phyloP scores from a whole-genome alignment of 1,284 basidiomycete genomes.

The Neonothopanus nambi region DNA sequence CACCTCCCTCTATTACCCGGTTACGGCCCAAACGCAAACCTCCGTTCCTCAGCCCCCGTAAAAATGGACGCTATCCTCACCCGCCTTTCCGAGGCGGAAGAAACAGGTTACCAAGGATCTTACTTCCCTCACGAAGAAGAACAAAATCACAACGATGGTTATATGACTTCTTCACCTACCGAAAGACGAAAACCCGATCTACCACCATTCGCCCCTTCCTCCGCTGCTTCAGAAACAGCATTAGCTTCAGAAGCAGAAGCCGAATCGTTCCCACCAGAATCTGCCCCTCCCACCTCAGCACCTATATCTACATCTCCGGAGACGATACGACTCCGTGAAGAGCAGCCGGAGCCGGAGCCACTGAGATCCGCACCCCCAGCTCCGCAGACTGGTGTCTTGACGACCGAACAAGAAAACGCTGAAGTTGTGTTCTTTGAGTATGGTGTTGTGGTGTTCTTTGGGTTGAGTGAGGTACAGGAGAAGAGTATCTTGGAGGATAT shows the following conservation, averaged over 20 bases:
- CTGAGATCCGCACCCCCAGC: background rate
- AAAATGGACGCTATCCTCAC: slow-evolving; percentile 59
- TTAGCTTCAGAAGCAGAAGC: slow-evolving; percentile 16
- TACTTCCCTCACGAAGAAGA: slow-evolving; percentile 62
- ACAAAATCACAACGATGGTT: slow-evolving; percentile 45
- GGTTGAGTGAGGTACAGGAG: slow-evolving; percentile 76
- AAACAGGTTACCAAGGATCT: slow-evolving; percentile 84
- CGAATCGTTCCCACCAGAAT: background rate
- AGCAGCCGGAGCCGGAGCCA: background rate
- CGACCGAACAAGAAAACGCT: slow-evolving; percentile 55
- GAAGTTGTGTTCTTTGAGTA: slow-evolving; percentile 88
- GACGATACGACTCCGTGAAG: background rate
- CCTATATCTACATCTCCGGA: slow-evolving; percentile 7
- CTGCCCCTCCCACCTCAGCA: slow-evolving; percentile 13
- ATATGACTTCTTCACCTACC: slow-evolving; percentile 49
- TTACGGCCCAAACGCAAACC: slow-evolving; percentile 82
- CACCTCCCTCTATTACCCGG: slow-evolving; percentile 90
- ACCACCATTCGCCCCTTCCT: slow-evolving; percentile 15
- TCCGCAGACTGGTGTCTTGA: background rate
- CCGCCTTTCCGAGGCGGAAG: slow-evolving; percentile 84
- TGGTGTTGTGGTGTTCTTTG: slow-evolving; percentile 88
- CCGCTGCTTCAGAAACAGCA: slow-evolving; percentile 18
- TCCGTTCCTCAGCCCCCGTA: slow-evolving; percentile 79
- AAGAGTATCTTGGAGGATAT: slow-evolving; percentile 81
- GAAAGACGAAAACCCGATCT: slow-evolving; percentile 27